A percentile compares a stretch with the other conserved stretches of the same genome.
phyloP scores from a whole-genome alignment of 805 yeast species.

The Pichia gijzeniarum region DNA sequence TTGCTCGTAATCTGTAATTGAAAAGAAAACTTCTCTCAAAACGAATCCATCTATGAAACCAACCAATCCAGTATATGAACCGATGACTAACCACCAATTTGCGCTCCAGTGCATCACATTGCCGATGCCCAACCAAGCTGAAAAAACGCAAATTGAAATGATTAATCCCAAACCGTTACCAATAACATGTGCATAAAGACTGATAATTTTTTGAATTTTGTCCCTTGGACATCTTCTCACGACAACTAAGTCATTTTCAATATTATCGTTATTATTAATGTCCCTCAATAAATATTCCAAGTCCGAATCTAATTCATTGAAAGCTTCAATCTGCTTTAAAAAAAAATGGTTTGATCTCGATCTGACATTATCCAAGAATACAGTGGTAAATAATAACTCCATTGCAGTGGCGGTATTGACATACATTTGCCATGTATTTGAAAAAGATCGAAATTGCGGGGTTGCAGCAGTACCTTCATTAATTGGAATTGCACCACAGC shows the following conservation, averaged over 20 bases:
- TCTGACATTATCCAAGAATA: constrained; percentile 35
- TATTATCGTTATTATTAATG: not conserved
- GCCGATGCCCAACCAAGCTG: constrained; percentile 35
- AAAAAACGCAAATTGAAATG: constrained; percentile 30
- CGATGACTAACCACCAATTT: constrained; percentile 42
- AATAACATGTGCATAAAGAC: constrained; percentile 35
- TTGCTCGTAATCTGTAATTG: constrained; percentile 21
- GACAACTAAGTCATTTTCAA: constrained; percentile 22
- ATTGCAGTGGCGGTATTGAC: constrained; percentile 39
- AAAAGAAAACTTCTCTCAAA: constrained; percentile 33
- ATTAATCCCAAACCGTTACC: constrained; percentile 38
- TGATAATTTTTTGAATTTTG: constrained; percentile 13
- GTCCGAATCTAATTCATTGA: constrained; percentile 25
- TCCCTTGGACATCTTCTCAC: constrained; percentile 24
- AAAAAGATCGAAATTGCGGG: constrained; percentile 21
- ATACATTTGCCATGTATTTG: constrained; percentile 36
- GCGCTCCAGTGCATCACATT: constrained; percentile 31
- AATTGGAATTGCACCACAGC: constrained; percentile 30
- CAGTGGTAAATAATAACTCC: constrained; percentile 29
- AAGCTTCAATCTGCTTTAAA: constrained; percentile 15
- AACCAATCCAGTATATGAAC: constrained; percentile 40
- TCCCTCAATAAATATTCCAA: constrained; percentile 21
- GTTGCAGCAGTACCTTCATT: constrained; percentile 7
- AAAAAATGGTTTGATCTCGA: constrained; percentile 32
- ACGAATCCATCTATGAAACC: constrained; percentile 40